Conservation (phyloP, 2,329 filamentous ascomycete genomes). For the Sclerotinia subarctica region DNA sequence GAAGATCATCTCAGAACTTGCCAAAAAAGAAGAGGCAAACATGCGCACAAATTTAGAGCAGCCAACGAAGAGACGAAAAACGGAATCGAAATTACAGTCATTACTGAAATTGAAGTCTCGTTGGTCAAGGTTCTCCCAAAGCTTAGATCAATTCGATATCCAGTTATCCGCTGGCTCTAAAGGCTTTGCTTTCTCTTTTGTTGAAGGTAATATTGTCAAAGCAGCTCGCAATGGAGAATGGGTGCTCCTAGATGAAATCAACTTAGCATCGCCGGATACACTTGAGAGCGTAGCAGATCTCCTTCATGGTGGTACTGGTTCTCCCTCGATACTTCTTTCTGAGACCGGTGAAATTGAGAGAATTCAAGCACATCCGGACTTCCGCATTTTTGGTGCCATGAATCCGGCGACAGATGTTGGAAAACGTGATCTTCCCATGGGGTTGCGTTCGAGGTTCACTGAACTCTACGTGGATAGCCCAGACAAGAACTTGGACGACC, state of each 20-base stretch:
- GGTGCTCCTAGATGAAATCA: conserved; percentile 96
- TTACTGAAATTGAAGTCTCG: conserved; percentile 56
- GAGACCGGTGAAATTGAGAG: conserved; percentile 93
- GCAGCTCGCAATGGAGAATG: conserved; percentile 95
- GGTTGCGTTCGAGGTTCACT: conserved; percentile 87
- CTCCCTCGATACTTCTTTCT: conserved; percentile 81
- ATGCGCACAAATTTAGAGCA: conserved; percentile 51
- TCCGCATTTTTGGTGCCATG: conserved; percentile 97
- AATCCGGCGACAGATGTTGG: conserved; percentile 97
- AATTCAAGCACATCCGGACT: conserved; percentile 84
- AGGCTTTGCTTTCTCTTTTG: conserved; percentile 87
- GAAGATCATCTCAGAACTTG: conserved; percentile 58
- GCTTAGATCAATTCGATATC: conserved; percentile 73
- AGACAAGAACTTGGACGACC: conserved; percentile 79
- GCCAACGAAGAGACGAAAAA: conserved; percentile 65
- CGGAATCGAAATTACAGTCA: conserved; percentile 63
- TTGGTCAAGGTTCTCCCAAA: conserved; percentile 78
- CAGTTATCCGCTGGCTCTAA: conserved; percentile 71
- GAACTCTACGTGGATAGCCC: conserved; percentile 93
- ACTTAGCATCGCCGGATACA: conserved; percentile 90
- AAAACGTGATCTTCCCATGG: conserved; percentile 87
- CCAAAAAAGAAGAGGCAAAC: conserved; percentile 43
- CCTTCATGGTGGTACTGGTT: conserved; percentile 66
- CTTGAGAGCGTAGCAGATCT: conserved; percentile 91
- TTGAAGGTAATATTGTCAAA: conserved; percentile 94